These are phyloP conservation scores for Calonectria pseudoreteaudii DNA, from an alignment of 2,329 filamentous ascomycete genomes.

Conservation along the genomic window DNA sequence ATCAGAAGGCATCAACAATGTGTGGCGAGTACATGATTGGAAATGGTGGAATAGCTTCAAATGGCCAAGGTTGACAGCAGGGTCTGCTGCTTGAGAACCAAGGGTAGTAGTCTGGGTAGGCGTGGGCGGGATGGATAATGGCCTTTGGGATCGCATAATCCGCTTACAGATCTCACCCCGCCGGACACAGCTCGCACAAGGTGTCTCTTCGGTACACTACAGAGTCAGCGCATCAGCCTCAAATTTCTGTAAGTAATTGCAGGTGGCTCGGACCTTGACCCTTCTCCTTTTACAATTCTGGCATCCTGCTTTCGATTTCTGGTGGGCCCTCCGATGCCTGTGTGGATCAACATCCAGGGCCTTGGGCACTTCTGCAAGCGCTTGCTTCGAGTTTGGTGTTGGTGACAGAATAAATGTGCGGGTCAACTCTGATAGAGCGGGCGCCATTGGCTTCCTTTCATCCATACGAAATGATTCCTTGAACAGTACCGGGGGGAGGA, in stretches of 20 bases:
- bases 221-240: not conserved
- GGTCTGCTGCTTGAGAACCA: not conserved
- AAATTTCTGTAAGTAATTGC: too few relatives aligned
- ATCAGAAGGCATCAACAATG: not conserved
- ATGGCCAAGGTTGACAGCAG: not conserved
- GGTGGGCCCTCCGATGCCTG: not conserved
- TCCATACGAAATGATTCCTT: not conserved
- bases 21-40: not conserved
- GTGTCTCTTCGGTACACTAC: not conserved
- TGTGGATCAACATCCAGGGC: not conserved
- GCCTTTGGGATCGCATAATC: too few relatives aligned
- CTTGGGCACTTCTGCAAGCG: not conserved
- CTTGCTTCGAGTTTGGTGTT: not conserved
- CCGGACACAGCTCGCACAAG: not conserved
- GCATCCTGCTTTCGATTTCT: not conserved
- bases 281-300: not conserved
- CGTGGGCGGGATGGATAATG: not conserved
- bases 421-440: not conserved
- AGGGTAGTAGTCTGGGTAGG: not conserved
- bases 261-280: not conserved
- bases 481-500: not conserved
- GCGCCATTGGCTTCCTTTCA: not conserved
- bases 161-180: not conserved
- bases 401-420: not conserved
- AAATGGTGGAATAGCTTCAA: conserved; percentile 5